Evolutionary conservation across 1,139 yeast species (phyloP).

Genomic region (Yamadazyma atlantica): DNA sequence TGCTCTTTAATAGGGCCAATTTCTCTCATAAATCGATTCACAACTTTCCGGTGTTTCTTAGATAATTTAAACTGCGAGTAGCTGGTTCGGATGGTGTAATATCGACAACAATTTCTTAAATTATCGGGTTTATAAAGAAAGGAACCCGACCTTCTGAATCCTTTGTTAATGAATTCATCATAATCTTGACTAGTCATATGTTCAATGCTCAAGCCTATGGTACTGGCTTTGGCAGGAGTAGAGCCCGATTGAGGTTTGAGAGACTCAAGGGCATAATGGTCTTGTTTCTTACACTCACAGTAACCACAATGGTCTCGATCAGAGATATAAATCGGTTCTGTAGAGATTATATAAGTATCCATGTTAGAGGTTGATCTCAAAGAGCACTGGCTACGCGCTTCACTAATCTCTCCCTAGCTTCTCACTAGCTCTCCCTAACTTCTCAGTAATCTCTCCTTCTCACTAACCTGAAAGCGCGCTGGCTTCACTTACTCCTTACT

Average conservation of each 20-base stretch:
- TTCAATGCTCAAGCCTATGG: constrained; percentile 53
- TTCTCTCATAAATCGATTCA: constrained; percentile 60
- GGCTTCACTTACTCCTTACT: background rate
- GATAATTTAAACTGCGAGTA: constrained; percentile 43
- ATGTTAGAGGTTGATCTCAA: background rate
- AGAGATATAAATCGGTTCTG: constrained; percentile 23
- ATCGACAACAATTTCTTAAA: constrained; percentile 75
- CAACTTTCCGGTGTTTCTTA: constrained; percentile 66
- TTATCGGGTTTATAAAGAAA: constrained; percentile 75
- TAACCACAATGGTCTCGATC: constrained; percentile 55
- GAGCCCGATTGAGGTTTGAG: constrained; percentile 15
- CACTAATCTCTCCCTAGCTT: too few species aligned
- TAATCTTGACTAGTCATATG: constrained; percentile 53
- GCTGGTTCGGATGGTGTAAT: constrained; percentile 73
- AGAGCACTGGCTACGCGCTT: too few species aligned
- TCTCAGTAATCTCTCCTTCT: too few species aligned
- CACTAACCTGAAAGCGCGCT: too few species aligned
- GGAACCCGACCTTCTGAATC: constrained; percentile 77
- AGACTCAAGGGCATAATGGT: constrained; percentile 36
- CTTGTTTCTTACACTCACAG: constrained; percentile 52
- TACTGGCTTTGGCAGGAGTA: constrained; percentile 23
- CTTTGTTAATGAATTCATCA: constrained; percentile 64
- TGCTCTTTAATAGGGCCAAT: constrained; percentile 24
- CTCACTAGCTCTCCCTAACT: background rate
- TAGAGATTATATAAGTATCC: constrained; percentile 6